Conservation (phyloP, 192 early-diverging fungal genomes). For the Geranomyces variabilis region DNA sequence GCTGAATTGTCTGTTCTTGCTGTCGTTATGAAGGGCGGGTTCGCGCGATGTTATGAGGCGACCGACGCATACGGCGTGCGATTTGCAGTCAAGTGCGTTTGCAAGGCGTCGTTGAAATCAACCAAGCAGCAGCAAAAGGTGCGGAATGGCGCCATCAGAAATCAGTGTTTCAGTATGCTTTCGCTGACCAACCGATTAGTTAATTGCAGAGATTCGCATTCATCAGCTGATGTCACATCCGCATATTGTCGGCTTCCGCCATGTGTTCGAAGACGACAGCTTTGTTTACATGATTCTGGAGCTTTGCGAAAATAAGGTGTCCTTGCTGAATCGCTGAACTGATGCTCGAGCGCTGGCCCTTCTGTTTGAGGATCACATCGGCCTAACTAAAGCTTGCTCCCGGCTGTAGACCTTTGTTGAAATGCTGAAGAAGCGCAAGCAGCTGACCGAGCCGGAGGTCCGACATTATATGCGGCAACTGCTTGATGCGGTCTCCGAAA, state of each 20-base stretch:
- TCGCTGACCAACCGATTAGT: conserved; percentile 27
- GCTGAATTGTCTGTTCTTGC: not conserved
- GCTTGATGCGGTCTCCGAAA: conserved; percentile 74
- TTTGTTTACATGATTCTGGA: conserved; percentile 92
- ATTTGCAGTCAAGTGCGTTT: conserved; percentile 71
- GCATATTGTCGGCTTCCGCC: conserved; percentile 78
- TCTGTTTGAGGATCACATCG: not conserved
- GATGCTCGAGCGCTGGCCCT: too few species aligned
- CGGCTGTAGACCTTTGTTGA: conserved; percentile 76
- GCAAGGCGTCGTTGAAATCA: conserved; percentile 57
- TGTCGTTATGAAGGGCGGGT: conserved; percentile 72
- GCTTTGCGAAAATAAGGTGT: conserved; percentile 84
- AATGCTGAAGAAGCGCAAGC: conserved; percentile 73
- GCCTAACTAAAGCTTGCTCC: not conserved
- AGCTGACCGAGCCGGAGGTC: conserved; percentile 87
- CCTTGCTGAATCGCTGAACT: too few species aligned
- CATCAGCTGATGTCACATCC: conserved; percentile 73
- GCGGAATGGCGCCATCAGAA: not conserved
- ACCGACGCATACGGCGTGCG: conserved; percentile 46
- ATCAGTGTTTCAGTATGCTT: not conserved
- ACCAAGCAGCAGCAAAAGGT: conserved; percentile 59
- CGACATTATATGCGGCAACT: conserved; percentile 86
- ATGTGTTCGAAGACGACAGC: conserved; percentile 85
- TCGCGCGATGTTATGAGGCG: conserved; percentile 85
- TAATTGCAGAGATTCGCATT: conserved; percentile 79